Evolutionary conservation across 805 yeast genomes (phyloP).

Genomic region (Nakazawaea siamensis): DNA sequence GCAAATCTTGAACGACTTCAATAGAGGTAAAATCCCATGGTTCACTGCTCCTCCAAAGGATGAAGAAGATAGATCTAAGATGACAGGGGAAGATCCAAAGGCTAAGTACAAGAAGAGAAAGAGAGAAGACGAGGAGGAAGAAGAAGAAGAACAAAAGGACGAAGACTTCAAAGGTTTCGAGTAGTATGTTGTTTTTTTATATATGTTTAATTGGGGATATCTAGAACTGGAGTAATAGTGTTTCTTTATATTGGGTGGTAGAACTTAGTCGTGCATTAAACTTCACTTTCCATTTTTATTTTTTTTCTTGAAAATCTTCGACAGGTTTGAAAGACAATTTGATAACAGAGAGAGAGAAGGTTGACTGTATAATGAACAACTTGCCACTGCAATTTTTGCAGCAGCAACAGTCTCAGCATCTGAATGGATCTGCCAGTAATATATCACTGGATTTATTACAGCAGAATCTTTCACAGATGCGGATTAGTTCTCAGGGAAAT

Average conservation of each 20-base stretch:
- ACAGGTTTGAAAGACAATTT: no score
- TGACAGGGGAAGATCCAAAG: conserved; percentile 47
- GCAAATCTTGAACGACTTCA: conserved; percentile 85
- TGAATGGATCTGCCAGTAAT: conserved; percentile 5
- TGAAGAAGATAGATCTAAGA: conserved; percentile 33
- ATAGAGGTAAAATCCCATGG: conserved; percentile 98
- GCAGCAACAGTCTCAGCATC: conserved; percentile 4
- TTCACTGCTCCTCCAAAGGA: conserved; percentile 89
- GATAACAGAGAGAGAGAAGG: no score
- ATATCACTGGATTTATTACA: conserved; percentile 11
- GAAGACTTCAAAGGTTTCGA: conserved; percentile 15
- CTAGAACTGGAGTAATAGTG: no score
- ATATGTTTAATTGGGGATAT: no score
- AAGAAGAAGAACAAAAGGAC: conserved; percentile 16
- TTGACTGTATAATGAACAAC: conserved; percentile 11
- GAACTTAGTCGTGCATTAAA: no score
- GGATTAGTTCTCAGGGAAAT: conserved; percentile 6
- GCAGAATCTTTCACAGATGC: conserved; percentile 11
- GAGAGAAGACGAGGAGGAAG: conserved; percentile 33
- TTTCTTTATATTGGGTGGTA: no score
- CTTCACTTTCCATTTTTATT: no score
- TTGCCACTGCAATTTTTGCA: conserved; percentile 12
- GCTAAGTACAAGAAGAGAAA: conserved; percentile 40
- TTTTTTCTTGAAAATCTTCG: no score
- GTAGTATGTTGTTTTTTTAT: no score